phyloP scores from a whole-genome alignment of 495 filamentous ascomycete genomes.

The Staphylotrichum longicolle region DNA sequence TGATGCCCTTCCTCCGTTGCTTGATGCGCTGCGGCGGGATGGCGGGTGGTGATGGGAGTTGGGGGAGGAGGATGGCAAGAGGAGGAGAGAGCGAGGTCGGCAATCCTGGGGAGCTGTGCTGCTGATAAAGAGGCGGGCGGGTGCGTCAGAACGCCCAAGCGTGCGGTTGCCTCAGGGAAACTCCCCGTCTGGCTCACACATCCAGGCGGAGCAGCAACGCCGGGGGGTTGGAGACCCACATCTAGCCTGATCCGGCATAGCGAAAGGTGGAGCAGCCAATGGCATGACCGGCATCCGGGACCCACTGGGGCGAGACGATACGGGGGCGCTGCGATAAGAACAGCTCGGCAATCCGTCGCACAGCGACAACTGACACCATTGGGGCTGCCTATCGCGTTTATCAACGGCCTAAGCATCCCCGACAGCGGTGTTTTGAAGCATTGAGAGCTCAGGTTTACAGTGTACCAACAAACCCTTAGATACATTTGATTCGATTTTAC shows the following conservation, averaged over 20 bases:
- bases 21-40: constrained; percentile 19
- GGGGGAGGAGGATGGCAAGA: constrained; percentile 39
- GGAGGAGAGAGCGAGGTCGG: constrained; percentile 27
- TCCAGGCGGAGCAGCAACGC: constrained; percentile 19
- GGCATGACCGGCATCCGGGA: background rate
- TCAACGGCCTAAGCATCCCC: background rate
- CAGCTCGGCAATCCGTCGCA: background rate
- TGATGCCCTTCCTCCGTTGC: constrained; percentile 32
- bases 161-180: constrained; percentile 31
- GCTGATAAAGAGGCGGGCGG: constrained; percentile 35
- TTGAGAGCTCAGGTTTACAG: background rate
- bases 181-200: constrained; percentile 14
- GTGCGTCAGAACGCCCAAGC: constrained; percentile 28
- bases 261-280: constrained; percentile 34
- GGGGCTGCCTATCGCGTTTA: background rate
- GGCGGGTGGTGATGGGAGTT: constrained; percentile 43
- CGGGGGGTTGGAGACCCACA: constrained; percentile 25
- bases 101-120: constrained; percentile 34
- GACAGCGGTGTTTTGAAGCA: background rate
- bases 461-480: too few species aligned
- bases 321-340: background rate
- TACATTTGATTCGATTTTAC: too few species aligned
- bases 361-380: constrained; percentile 5
- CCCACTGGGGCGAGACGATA: constrained; percentile 27
- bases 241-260: constrained; percentile 22